Evolutionary conservation across 106 monocot genomes (phyloP).

Genomic region (Amphibolis antarctica): DNA sequence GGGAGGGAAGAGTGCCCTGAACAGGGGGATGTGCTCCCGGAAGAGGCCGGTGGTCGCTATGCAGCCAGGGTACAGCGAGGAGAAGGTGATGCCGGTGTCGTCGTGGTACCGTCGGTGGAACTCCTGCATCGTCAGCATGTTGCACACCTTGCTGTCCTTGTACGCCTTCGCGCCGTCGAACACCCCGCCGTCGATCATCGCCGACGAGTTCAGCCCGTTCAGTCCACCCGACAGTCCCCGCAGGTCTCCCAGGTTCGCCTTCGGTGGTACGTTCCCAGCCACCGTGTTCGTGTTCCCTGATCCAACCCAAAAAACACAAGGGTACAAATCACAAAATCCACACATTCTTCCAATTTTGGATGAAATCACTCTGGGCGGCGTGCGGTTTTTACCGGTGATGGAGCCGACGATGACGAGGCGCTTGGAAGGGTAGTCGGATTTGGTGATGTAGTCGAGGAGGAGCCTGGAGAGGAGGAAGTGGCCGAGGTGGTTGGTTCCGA

Average conservation of each 20-base stretch:
- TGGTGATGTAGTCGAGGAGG: slow-evolving; percentile 46
- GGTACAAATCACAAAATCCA: background rate
- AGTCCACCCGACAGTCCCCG: slow-evolving; percentile 59
- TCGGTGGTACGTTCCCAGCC: slow-evolving; percentile 87
- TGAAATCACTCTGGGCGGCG: too few species aligned
- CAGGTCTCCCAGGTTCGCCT: slow-evolving; percentile 80
- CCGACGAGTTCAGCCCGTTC: slow-evolving; percentile 31
- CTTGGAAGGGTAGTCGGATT: slow-evolving; percentile 65
- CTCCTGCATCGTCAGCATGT: slow-evolving; percentile 98
- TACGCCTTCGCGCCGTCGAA: slow-evolving; percentile 93
- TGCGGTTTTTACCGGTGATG: slow-evolving; percentile 81
- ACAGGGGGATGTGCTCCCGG: slow-evolving; percentile 84
- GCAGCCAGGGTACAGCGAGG: slow-evolving; percentile 87
- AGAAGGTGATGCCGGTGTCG: slow-evolving; percentile 78
- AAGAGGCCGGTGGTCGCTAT: slow-evolving; percentile 94
- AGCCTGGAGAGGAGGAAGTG: slow-evolving; percentile 74
- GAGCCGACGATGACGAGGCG: slow-evolving; percentile 95
- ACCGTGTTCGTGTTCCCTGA: slow-evolving; percentile 94
- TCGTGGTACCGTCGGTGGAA: slow-evolving; percentile 86
- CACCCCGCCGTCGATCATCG: slow-evolving; percentile 78
- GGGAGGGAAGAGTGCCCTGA: slow-evolving; percentile 81
- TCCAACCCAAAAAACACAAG: background rate
- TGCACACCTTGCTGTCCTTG: slow-evolving; percentile 99
- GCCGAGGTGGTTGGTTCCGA: slow-evolving; percentile 83
- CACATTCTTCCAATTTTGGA: too few species aligned